A percentile compares a stretch with the other conserved stretches of the same genome.
phyloP scores from a whole-genome alignment of 352 stramenopile species.

The Phytopythium cucurbitacearum region DNA sequence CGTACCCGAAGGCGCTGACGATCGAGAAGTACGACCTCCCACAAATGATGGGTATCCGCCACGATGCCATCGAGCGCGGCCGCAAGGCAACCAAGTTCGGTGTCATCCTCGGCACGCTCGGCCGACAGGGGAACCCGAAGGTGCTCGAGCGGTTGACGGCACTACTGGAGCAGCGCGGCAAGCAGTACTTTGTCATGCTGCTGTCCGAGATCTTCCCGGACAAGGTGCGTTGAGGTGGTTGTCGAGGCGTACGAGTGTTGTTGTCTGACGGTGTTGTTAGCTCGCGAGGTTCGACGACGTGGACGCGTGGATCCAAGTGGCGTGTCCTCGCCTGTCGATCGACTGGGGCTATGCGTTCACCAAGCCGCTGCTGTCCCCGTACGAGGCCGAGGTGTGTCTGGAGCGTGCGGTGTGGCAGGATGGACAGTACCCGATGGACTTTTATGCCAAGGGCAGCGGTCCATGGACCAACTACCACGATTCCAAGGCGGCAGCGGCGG shows the following conservation, averaged over 20 bases:
- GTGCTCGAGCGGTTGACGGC: slow-evolving; percentile 94
- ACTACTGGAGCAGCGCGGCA: slow-evolving; percentile 83
- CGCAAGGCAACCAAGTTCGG: slow-evolving; percentile 90
- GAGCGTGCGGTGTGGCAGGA: slow-evolving; percentile 86
- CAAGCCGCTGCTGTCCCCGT: slow-evolving; percentile 95
- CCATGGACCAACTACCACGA: slow-evolving; percentile 97
- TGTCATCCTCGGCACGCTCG: slow-evolving; percentile 98
- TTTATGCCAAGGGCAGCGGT: slow-evolving; percentile 95
- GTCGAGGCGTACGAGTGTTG: not conserved
- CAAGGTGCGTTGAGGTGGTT: slow-evolving; percentile 35
- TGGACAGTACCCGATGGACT: slow-evolving; percentile 98
- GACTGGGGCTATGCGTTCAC: slow-evolving; percentile 98
- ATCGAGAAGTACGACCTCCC: slow-evolving; percentile 96
- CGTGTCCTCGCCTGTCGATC: slow-evolving; percentile 97
- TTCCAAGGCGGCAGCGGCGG: slow-evolving; percentile 18
- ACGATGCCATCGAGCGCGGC: slow-evolving; percentile 69
- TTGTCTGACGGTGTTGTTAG: slow-evolving; percentile 27
- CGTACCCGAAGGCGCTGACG: slow-evolving; percentile 97
- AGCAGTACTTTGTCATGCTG: slow-evolving; percentile 93
- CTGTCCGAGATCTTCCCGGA: slow-evolving; percentile 97
- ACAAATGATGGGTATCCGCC: slow-evolving; percentile 94
- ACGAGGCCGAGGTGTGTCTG: slow-evolving; percentile 96
- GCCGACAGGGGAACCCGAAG: slow-evolving; percentile 95
- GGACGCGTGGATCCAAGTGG: slow-evolving; percentile 98
- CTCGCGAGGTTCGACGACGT: slow-evolving; percentile 84